A percentile compares a stretch with the other conserved stretches of the same genome.
Conservation (phyloP, 31 red algal species). For the Endocladia muricata region DNA sequence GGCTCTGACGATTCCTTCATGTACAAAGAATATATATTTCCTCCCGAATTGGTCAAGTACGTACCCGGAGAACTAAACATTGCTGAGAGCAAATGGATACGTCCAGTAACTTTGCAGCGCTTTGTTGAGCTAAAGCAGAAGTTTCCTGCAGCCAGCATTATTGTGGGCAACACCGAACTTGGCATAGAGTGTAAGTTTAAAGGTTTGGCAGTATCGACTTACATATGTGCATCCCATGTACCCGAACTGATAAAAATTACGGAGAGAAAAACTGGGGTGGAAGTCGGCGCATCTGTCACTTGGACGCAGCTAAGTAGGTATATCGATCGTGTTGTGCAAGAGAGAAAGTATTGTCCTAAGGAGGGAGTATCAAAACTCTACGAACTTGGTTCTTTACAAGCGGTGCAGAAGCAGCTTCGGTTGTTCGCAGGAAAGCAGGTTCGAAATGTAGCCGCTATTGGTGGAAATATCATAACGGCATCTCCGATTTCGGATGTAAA, state of each 20-base stretch:
- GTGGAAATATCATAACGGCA: constrained; percentile 89
- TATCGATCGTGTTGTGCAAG: constrained; percentile 14
- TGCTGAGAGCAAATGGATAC: constrained; percentile 38
- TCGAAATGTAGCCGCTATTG: constrained; percentile 72
- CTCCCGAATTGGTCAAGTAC: constrained; percentile 50
- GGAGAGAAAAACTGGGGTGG: constrained; percentile 29
- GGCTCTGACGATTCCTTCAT: neutral
- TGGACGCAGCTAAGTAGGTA: constrained; percentile 39
- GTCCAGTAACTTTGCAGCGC: constrained; percentile 31
- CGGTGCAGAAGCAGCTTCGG: constrained; percentile 53
- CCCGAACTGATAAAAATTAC: constrained; percentile 40
- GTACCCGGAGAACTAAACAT: constrained; percentile 28
- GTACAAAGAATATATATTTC: constrained; percentile 43
- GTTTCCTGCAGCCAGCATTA: constrained; percentile 28
- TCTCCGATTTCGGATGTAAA: constrained; percentile 94
- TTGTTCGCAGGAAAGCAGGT: constrained; percentile 85
- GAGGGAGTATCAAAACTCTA: constrained; percentile 6
- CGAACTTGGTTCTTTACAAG: constrained; percentile 36
- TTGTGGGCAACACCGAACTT: constrained; percentile 68
- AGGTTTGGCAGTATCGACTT: constrained; percentile 21
- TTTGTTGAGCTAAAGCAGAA: constrained; percentile 4
- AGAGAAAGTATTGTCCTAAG: neutral
- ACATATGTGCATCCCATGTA: constrained; percentile 55
- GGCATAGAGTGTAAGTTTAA: constrained; percentile 61
- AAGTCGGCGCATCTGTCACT: constrained; percentile 71